These are phyloP conservation scores for Ceratobasidium sp. DNA, from an alignment of 1,284 basidiomycete species.

Conservation along the genomic window DNA sequence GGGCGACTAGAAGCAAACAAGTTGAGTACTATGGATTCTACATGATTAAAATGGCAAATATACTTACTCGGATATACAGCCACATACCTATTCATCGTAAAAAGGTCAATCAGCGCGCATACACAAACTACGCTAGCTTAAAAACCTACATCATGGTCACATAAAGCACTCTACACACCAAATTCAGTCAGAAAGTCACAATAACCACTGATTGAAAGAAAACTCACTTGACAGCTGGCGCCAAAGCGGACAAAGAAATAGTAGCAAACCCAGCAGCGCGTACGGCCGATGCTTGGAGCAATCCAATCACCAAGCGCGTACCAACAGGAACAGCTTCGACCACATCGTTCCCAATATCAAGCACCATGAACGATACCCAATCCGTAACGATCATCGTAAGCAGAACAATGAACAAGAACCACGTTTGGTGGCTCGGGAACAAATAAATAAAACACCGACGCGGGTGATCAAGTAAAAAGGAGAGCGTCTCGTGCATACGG, in stretches of 20 bases:
- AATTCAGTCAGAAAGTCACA: neutral
- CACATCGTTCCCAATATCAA: conserved; percentile 86
- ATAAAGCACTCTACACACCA: conserved; percentile 72
- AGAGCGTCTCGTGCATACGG: conserved; percentile 82
- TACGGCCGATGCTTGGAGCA: conserved; percentile 73
- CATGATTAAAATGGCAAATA: conserved; percentile 60
- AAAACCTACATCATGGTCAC: conserved; percentile 81
- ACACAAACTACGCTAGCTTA: neutral
- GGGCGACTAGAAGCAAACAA: conserved; percentile 58
- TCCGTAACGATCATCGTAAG: conserved; percentile 81
- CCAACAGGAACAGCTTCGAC: conserved; percentile 81
- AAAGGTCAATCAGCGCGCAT: neutral
- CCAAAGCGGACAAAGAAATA: conserved; percentile 77
- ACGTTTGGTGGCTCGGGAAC: conserved; percentile 96
- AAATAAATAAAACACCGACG: conserved; percentile 95
- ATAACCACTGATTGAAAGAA: neutral
- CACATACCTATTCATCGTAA: conserved; percentile 57
- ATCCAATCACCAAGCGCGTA: conserved; percentile 72
- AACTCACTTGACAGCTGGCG: conserved; percentile 81
- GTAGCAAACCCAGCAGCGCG: conserved; percentile 90
- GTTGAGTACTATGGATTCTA: conserved; percentile 57
- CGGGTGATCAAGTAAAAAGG: conserved; percentile 98
- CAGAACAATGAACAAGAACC: conserved; percentile 84
- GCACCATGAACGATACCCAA: conserved; percentile 89
- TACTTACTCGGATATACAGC: conserved; percentile 67